Base-by-base conservation (phyloP, 2,329 filamentous ascomycete species). In the Cordyceps militaris region DNA sequence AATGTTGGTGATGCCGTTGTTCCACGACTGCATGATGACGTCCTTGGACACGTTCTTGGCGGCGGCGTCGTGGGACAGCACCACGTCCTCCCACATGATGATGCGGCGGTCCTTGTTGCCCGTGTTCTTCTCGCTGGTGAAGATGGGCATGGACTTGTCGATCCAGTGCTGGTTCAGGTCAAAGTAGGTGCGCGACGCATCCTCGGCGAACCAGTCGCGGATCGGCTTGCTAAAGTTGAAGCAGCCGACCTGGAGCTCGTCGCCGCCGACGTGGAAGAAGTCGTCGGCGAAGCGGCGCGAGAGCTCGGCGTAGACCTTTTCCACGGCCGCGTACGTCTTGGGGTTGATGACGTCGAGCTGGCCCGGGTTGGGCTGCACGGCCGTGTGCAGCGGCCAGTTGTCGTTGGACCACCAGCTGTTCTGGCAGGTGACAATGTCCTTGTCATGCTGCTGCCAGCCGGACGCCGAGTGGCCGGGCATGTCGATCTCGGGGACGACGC, bases 361-460 rank as follows among this genome's bases (percentile, higher is more conserved):
- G 21, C 80, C 80, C 0, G 80, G 80, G 63, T 79, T 81, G 1
- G 80, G 80, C 69, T 82, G 70, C 9, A 82, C 77, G 19, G 57
- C 80, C 2, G 81, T 83, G 62, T 83, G 79, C 23, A 75, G 66
- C 1, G 73, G 59, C 75, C 75, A 84, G 61, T 73, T 67, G 59
- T 84, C 81, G 65, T 84, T 84, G 38, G 78, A 81, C 81, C 81
- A 84, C 81, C 81, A 84, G 23, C 76, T 77, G 66, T 84, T 70
- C 19, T 68, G 69, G 66, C 81, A 84, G 13, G 82, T 75, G 28
- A 83, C 72, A 57, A 86, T 81, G 24, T 75, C 72, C 24, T 79
- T 73, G 59, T 84, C 79, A 7, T 84, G 71, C 60, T 81, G 79
- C 56, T 78, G 73, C 79, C 79, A 83, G 30, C 80, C 80, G 0